Evolutionary conservation across 179 eudicot species (phyloP).

Genomic region (Patellifolia procumbens): DNA sequence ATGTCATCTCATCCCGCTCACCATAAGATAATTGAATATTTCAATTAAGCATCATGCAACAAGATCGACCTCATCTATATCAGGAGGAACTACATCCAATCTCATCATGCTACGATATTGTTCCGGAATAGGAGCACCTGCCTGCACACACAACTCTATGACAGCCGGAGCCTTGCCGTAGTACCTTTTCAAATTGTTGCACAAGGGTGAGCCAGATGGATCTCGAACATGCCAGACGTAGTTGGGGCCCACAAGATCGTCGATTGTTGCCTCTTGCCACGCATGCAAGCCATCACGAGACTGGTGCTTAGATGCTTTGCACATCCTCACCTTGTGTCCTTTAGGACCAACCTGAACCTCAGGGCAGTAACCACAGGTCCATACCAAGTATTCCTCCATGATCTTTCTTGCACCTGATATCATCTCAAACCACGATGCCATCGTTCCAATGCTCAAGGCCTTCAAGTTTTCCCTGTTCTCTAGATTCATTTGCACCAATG

Average conservation of each 20-base stretch:
- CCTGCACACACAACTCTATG: slow-evolving; percentile 65
- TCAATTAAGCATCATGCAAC: slow-evolving; percentile 46
- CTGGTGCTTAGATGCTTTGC: slow-evolving; percentile 67
- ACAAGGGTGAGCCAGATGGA: slow-evolving; percentile 38
- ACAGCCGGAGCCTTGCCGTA: slow-evolving; percentile 72
- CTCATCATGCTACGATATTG: slow-evolving; percentile 63
- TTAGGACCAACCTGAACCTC: slow-evolving; percentile 71
- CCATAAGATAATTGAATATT: not conserved
- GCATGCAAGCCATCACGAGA: slow-evolving; percentile 72
- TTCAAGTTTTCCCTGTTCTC: slow-evolving; percentile 25
- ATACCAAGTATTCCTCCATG: slow-evolving; percentile 59
- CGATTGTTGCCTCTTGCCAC: slow-evolving; percentile 63
- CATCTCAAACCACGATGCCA: slow-evolving; percentile 60
- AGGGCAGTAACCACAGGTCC: slow-evolving; percentile 68
- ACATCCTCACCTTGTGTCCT: slow-evolving; percentile 66
- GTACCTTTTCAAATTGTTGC: slow-evolving; percentile 49
- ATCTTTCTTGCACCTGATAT: slow-evolving; percentile 52
- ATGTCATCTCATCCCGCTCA: not conserved
- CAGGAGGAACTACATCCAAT: slow-evolving; percentile 68
- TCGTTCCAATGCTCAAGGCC: slow-evolving; percentile 38
- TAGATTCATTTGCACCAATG: slow-evolving; percentile 16
- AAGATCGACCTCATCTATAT: slow-evolving; percentile 66
- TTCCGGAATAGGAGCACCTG: slow-evolving; percentile 56
- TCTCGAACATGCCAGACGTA: slow-evolving; percentile 66
- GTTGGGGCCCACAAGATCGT: slow-evolving; percentile 66